phyloP scores from a whole-genome alignment of 202 grass and related monocot species.

The Saccharum hybrid region DNA sequence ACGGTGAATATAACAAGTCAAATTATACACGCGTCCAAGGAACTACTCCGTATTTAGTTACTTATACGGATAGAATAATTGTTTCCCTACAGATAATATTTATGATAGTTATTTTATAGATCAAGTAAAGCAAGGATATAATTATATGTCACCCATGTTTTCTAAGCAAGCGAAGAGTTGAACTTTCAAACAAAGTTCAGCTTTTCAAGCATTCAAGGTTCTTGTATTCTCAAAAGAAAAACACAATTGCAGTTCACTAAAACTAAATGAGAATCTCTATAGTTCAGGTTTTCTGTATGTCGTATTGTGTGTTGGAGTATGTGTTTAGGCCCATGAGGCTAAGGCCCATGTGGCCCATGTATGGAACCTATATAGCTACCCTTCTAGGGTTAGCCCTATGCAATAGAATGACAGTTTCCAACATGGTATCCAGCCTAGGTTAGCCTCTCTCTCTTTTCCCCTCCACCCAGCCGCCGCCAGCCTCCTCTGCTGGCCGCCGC shows the following conservation, averaged over 20 bases:
- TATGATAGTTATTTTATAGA: slow-evolving; percentile 25
- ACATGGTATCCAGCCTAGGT: too few relatives aligned
- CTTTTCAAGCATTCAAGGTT: slow-evolving; percentile 19
- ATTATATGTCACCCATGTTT: slow-evolving; percentile 4
- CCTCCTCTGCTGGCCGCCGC: too few relatives aligned
- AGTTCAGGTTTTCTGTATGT: slow-evolving; percentile 7
- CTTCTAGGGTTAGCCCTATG: too few relatives aligned
- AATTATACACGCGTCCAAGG: slow-evolving; percentile 22
- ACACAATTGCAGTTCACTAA: slow-evolving; percentile 3
- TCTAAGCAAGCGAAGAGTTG: not conserved
- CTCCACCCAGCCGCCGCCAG: too few relatives aligned
- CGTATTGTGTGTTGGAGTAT: slow-evolving; percentile 15
- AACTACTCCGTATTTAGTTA: slow-evolving; percentile 17
- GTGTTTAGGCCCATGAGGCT: too few relatives aligned
- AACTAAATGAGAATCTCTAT: slow-evolving; percentile 13
- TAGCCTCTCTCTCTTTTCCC: too few relatives aligned
- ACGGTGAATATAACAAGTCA: slow-evolving; percentile 22
- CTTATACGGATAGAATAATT: not conserved
- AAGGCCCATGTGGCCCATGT: too few relatives aligned
- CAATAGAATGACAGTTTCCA: too few relatives aligned
- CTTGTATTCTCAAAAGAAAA: not conserved
- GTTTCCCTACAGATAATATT: slow-evolving; percentile 23
- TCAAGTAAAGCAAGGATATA: slow-evolving; percentile 25
- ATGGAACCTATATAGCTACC: too few relatives aligned
- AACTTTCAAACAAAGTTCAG: slow-evolving; percentile 28